Evolutionary conservation across 768 basidiomycete species (phyloP).

Genomic region (Lentinus brumalis): DNA sequence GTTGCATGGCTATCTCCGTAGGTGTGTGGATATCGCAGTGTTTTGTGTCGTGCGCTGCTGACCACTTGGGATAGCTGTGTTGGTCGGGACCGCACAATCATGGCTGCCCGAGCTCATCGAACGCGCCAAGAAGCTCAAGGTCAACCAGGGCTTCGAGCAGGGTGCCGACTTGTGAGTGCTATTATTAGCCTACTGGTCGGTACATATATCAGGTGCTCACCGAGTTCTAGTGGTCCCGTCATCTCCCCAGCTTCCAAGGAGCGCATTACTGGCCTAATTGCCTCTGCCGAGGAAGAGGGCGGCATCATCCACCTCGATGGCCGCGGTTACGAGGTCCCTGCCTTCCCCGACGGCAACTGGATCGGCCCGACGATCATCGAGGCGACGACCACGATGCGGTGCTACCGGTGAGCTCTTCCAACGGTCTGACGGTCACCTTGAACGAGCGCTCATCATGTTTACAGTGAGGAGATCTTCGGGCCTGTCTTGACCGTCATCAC

Average conservation of each 20-base stretch:
- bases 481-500: slow-evolving; percentile 81
- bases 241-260: slow-evolving; percentile 83
- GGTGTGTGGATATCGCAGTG: slow-evolving; percentile 45
- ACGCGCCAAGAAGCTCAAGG: slow-evolving; percentile 75
- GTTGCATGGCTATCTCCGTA: slow-evolving; percentile 96
- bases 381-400: slow-evolving; percentile 79
- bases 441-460: too few relatives aligned
- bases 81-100: slow-evolving; percentile 76
- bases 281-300: slow-evolving; percentile 75
- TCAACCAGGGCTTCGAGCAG: slow-evolving; percentile 89
- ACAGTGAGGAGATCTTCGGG: slow-evolving; percentile 93
- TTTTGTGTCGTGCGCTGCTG: not conserved
- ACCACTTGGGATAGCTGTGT: slow-evolving; percentile 48
- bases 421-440: slow-evolving; percentile 25
- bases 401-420: slow-evolving; percentile 63
- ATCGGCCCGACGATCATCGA: slow-evolving; percentile 92
- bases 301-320: slow-evolving; percentile 90
- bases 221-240: slow-evolving; percentile 60
- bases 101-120: slow-evolving; percentile 90
- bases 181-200: not conserved
- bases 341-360: slow-evolving; percentile 89
- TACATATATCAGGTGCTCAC: not conserved
- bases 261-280: slow-evolving; percentile 74
- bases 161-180: slow-evolving; percentile 75
- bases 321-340: slow-evolving; percentile 62